Evolutionary conservation across 75 land plant genomes (phyloP).

Genomic region (Pinus tabuliformis): DNA sequence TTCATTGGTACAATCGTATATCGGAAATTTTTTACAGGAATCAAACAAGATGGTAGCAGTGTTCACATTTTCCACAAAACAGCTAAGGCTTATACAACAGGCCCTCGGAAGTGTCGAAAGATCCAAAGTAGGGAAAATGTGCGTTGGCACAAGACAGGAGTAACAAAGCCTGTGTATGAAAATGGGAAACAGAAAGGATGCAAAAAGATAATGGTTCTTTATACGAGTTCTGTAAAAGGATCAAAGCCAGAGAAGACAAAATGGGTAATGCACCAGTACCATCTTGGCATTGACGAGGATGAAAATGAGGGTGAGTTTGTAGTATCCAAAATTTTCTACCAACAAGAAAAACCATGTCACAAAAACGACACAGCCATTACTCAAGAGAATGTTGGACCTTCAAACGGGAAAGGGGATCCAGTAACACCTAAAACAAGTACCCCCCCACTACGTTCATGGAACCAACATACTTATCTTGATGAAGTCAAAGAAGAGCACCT

Average conservation of each 20-base stretch:
- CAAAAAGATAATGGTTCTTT: slow-evolving; percentile 97
- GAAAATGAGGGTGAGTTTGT: slow-evolving; percentile 87
- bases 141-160: slow-evolving; percentile 99
- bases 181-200: slow-evolving; percentile 76
- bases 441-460: slow-evolving; percentile 39
- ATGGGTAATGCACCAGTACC: slow-evolving; percentile 99
- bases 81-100: slow-evolving; percentile 75
- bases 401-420: slow-evolving; percentile 26
- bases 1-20: neutral
- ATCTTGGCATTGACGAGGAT: slow-evolving; percentile 80
- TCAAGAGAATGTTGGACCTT: slow-evolving; percentile 21
- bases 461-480: slow-evolving; percentile 15
- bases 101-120: slow-evolving; percentile 85
- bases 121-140: slow-evolving; percentile 17
- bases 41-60: slow-evolving; percentile 75
- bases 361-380: slow-evolving; percentile 17
- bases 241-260: slow-evolving; percentile 71
- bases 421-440: slow-evolving; percentile 50
- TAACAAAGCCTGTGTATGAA: slow-evolving; percentile 62
- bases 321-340: slow-evolving; percentile 77
- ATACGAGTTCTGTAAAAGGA: slow-evolving; percentile 49
- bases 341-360: slow-evolving; percentile 40
- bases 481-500: slow-evolving; percentile 8
- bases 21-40: slow-evolving; percentile 33
- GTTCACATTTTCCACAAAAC: slow-evolving; percentile 76